Evolutionary conservation across 176 grass and related monocot species (phyloP), one percentile per base, ranked within the genome.

Genomic region (Aegilops bicornis): DNA sequence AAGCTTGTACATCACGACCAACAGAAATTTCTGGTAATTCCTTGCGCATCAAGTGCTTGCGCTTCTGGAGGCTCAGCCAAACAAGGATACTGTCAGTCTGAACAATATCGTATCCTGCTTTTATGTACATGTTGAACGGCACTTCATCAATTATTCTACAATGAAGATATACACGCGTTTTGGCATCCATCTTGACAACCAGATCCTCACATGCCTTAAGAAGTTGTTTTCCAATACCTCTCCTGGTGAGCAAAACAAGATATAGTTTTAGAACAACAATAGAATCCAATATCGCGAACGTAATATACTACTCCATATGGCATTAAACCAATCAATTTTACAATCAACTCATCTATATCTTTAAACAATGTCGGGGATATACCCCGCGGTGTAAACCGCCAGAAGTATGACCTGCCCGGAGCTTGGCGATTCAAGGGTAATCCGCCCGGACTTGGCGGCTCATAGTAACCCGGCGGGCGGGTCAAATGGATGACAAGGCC

Each of bases 21-120:
- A 60, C 37, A 60, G 78, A 83, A 79, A 14, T 63, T 86, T 86
- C 83, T 0, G 77, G 84, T 65, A 98, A 87, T 50, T 92, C 81
- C 86, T 94, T 95, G 78, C 56, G 50, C 96, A 98, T 95, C 80
- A 98, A 86, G 48, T 95, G 79, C 61, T 98, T 98, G 67, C 93
- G 79, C 42, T 92, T 86, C 67, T 98, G 91, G 65, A 95, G 89
- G 79, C 81, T 94, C 67, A 98, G 71, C 93, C 91, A 95, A 80
- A 95, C 79, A 47, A 98, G 87, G 70, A 94, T 86, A 69, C 91
- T 95, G 71, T 98, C 91, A 30, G 86, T 94, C 74, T 85, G 75
- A 15, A 85, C 86, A 81, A 91, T 82, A 20, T 69, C 66, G 12
- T 95, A 98, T 50, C 93, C 90, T 50, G 93, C 84, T 73, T 91